phyloP scores from a whole-genome alignment of 106 monocot species.

The Apostasia ramifera region DNA sequence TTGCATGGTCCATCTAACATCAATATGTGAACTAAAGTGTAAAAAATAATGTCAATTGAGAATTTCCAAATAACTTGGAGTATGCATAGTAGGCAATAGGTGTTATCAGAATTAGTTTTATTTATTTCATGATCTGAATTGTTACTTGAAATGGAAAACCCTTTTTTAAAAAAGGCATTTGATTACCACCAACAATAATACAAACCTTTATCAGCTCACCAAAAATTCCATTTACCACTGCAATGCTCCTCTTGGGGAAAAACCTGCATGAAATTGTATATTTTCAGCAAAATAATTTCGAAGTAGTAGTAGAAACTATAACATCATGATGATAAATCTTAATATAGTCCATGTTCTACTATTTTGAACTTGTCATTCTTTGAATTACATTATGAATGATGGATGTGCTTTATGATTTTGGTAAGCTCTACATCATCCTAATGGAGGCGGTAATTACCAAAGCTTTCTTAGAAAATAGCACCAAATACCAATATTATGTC shows the following conservation, averaged over 20 bases:
- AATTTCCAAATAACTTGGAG: background rate
- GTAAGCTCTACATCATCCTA: no score
- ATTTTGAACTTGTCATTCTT: background rate
- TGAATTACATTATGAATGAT: background rate
- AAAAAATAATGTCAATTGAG: background rate
- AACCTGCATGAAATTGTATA: constrained; percentile 35
- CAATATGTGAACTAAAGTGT: no score
- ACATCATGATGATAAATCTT: background rate
- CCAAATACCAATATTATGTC: no score
- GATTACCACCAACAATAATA: background rate
- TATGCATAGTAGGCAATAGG: no score
- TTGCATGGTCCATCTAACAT: no score
- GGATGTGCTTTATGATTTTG: no score
- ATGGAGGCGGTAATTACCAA: no score
- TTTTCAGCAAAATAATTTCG: background rate
- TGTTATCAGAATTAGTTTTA: background rate
- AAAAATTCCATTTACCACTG: constrained; percentile 49
- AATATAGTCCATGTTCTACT: background rate
- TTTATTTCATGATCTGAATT: background rate
- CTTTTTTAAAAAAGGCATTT: background rate
- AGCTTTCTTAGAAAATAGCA: no score
- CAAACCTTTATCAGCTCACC: constrained; percentile 76
- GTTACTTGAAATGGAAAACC: background rate
- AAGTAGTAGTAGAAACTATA: background rate
- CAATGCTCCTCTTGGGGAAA: constrained; percentile 57